These are phyloP conservation scores for Vaccinium myrtillus DNA, from an alignment of 148 eudicot genomes.

Conservation along the genomic window DNA sequence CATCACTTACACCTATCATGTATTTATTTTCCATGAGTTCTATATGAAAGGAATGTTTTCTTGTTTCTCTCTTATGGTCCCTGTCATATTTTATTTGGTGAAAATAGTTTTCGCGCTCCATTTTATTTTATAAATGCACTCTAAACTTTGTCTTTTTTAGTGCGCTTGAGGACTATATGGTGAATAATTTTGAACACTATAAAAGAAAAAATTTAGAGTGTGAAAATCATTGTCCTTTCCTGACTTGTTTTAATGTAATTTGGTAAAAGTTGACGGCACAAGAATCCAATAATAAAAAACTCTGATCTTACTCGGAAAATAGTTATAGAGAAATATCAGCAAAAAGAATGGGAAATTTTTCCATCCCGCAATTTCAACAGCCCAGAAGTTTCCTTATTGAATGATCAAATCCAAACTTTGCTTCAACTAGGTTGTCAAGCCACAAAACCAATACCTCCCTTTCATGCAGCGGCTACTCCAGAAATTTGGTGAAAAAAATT, in stretches of 20 bases:
- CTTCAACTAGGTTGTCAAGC: neutral
- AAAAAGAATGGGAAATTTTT: neutral
- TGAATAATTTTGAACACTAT: no score
- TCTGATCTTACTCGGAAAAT: neutral
- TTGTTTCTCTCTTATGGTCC: neutral
- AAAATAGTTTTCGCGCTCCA: neutral
- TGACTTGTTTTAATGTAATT: neutral
- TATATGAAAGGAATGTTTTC: neutral
- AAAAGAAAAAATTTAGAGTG: neutral
- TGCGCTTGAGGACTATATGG: neutral
- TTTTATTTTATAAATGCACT: neutral
- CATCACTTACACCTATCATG: constrained; percentile 63
- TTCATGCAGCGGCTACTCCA: neutral
- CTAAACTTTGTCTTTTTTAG: neutral
- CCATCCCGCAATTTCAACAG: neutral
- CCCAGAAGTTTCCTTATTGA: neutral
- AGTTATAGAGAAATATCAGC: neutral
- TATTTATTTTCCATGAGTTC: constrained; percentile 21
- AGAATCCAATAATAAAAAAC: neutral
- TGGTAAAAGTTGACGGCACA: neutral
- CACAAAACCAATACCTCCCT: neutral
- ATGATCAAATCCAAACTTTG: neutral
- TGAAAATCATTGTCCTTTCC: neutral
- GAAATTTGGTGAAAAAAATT: neutral
- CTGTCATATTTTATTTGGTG: neutral